Base-by-base conservation (phyloP, 768 basidiomycete genomes). In the Crucibulum laeve region DNA sequence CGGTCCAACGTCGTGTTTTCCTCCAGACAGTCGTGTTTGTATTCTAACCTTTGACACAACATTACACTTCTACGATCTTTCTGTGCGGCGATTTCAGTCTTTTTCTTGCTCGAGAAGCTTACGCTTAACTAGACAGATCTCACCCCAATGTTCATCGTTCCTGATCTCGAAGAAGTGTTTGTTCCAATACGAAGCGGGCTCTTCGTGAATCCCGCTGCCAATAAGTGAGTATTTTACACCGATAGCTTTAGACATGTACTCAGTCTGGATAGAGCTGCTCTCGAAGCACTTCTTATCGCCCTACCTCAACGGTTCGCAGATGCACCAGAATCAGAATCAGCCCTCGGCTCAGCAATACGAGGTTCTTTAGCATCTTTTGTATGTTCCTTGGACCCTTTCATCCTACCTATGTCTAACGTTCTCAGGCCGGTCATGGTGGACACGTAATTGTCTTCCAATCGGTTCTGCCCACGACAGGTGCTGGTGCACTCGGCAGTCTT, bases 161-260 rank as follows among this genome's bases (percentile, higher is more conserved):
- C 88, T 1, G 96, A 98, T 58, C 64, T 98, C 26, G 86, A 91
- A n/a, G 96, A 99, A 43, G 82, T 92, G 15, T 98, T 94, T 62
- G 62, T 88, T 1, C 96, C 96, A 0, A 60, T 91, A 18, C 69
- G 69, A 15, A 65, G 71, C 4, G 86, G 84, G 2, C 68, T 94
- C 30, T 87, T 97, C 47, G 91, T 85, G 7, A 76, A 89, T 46
- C 85, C 91, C 11, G 47, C 55, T 40, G 78, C 84, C 47, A 84
- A 82, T 36, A 75, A 83, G 89, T 91, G 50, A 48, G 77, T 63
- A 15, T 28, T 15, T 19, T 32, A 11, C 18, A 8, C 8, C 19
- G 11, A 32, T 15, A 32, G 15, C 28, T n/a, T n/a, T 37, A 37
- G 8, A 8, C 11, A 18, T 37, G 11, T 10, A 37, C 36, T 18